phyloP scores from a whole-genome alignment of 148 eudicot genomes.

The Rhododendron ovatum region DNA sequence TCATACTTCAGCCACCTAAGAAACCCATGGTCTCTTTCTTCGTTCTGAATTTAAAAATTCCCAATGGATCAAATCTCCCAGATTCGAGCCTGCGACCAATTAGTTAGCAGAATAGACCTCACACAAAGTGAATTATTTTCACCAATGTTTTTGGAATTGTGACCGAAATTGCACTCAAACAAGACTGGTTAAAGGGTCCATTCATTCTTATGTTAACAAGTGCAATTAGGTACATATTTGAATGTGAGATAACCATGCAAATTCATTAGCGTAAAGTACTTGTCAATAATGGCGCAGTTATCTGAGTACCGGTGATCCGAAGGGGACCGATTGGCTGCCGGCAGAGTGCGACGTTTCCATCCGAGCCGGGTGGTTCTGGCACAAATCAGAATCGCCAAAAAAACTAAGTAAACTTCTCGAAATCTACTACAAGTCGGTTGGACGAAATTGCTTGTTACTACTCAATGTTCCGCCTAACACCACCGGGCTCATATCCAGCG shows the following conservation, averaged over 20 bases:
- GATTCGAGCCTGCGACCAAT: too few species aligned
- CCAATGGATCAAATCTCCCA: too few species aligned
- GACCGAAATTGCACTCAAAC: not conserved
- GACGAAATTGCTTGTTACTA: conserved; percentile 72
- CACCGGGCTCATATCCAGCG: conserved; percentile 62
- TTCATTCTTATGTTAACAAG: not conserved
- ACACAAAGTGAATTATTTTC: not conserved
- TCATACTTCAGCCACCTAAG: too few species aligned
- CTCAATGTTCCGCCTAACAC: conserved; percentile 87
- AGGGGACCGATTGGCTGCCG: conserved; percentile 84
- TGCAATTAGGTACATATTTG: not conserved
- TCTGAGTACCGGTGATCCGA: conserved; percentile 74
- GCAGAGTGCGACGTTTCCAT: conserved; percentile 92
- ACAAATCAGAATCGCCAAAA: conserved; percentile 65
- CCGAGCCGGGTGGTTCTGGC: conserved; percentile 91
- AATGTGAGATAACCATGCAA: not conserved
- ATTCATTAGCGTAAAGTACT: not conserved
- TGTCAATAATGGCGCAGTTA: conserved; percentile 36
- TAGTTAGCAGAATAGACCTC: too few species aligned
- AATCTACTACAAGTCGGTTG: conserved; percentile 82
- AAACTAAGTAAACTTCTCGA: conserved; percentile 52
- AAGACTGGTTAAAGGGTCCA: too few species aligned
- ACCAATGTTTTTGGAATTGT: not conserved
- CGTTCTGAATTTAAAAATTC: too few species aligned
- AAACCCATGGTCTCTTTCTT: too few species aligned